phyloP scores from a whole-genome alignment of 345 rosid species.

The Brassica carinata region DNA sequence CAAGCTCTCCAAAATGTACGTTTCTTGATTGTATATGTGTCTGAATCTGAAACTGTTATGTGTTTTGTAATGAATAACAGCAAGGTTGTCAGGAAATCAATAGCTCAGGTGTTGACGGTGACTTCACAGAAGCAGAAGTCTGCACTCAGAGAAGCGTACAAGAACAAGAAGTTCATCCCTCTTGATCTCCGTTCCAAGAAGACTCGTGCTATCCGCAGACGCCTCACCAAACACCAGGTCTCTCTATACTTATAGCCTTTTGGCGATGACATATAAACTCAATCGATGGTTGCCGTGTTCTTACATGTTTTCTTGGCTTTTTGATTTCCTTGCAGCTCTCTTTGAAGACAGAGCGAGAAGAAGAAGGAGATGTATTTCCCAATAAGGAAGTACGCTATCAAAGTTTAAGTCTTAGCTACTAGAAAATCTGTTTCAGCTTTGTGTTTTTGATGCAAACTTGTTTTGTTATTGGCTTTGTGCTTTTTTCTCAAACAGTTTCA shows the following conservation, averaged over 20 bases:
- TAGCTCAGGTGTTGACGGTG: slow-evolving; percentile 92
- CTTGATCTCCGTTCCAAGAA: slow-evolving; percentile 98
- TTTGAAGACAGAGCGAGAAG: slow-evolving; percentile 64
- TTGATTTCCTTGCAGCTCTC: slow-evolving; percentile 41
- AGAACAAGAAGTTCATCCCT: slow-evolving; percentile 86
- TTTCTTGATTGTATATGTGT: background rate
- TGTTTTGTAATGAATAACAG: slow-evolving; percentile 46
- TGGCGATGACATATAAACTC: background rate
- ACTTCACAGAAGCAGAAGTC: slow-evolving; percentile 86
- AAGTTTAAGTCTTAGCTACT: slow-evolving; percentile 42
- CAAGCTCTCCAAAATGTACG: slow-evolving; percentile 60
- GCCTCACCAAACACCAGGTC: slow-evolving; percentile 93
- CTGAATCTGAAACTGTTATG: background rate
- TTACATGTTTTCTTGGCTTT: background rate
- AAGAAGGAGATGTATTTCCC: slow-evolving; percentile 71
- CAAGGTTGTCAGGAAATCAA: slow-evolving; percentile 87
- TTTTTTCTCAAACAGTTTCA: slow-evolving; percentile 6
- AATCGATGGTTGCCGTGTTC: background rate
- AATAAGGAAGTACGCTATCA: slow-evolving; percentile 64
- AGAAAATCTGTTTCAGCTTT: slow-evolving; percentile 25
- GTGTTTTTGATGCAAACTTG: slow-evolving; percentile 31
- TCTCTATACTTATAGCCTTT: background rate
- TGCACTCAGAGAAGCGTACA: slow-evolving; percentile 78
- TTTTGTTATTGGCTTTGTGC: slow-evolving; percentile 23
- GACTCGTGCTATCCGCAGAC: slow-evolving; percentile 89